Conservation (phyloP, 1,284 basidiomycete species). For the Thelephora terrestris region DNA sequence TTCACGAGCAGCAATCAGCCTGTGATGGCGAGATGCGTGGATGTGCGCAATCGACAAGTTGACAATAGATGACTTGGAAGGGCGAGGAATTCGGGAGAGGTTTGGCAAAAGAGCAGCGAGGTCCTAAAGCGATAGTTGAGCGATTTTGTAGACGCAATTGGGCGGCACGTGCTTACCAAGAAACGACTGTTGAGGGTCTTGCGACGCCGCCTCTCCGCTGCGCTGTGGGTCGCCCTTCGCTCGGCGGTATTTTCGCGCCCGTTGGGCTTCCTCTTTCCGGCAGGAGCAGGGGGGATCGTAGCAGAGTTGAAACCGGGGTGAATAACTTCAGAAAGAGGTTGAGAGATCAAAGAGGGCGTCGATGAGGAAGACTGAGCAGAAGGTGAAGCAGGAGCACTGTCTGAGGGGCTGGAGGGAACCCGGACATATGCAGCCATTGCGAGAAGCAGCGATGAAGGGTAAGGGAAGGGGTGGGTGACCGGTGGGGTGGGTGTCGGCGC, state of each 20-base stretch:
- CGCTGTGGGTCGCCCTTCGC: slow-evolving; percentile 88
- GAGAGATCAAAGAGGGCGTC: too few relatives aligned
- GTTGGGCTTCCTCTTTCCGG: slow-evolving; percentile 63
- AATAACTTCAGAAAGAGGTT: too few relatives aligned
- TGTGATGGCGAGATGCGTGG: slow-evolving; percentile 71
- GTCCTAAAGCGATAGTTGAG: slow-evolving; percentile 54
- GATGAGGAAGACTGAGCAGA: slow-evolving; percentile 33
- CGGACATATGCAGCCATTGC: slow-evolving; percentile 47
- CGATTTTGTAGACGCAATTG: slow-evolving; percentile 3
- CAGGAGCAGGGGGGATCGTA: slow-evolving; percentile 20
- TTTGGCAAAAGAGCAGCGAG: too few relatives aligned
- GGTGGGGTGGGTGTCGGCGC: too few relatives aligned
- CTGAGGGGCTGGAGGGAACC: slow-evolving; percentile 20
- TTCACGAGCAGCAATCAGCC: slow-evolving; percentile 67
- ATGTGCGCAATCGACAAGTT: too few relatives aligned
- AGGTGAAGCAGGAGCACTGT: slow-evolving; percentile 28
- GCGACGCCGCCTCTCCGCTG: slow-evolving; percentile 83
- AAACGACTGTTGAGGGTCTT: slow-evolving; percentile 89
- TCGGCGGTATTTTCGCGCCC: slow-evolving; percentile 88
- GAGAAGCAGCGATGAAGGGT: slow-evolving; percentile 7
- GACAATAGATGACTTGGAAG: too few relatives aligned
- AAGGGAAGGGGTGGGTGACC: too few relatives aligned
- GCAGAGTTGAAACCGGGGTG: slow-evolving; percentile 30
- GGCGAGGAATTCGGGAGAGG: too few relatives aligned
- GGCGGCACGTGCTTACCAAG: slow-evolving; percentile 45